Evolutionary conservation across 768 basidiomycete genomes (phyloP).

Genomic region (Amanita brunnescens): DNA sequence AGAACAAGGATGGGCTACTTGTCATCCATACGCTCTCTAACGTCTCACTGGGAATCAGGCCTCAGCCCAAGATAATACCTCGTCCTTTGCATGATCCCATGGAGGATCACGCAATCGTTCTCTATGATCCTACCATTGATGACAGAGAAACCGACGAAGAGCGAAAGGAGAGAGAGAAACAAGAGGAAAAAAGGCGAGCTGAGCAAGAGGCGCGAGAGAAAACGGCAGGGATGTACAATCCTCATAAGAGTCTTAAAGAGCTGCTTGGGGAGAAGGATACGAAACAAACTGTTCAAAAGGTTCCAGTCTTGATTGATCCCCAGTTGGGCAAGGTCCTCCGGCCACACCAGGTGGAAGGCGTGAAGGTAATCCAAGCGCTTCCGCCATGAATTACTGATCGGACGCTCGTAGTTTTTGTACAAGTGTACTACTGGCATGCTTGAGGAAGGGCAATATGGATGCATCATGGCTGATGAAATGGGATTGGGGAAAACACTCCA

Average conservation of each 20-base stretch:
- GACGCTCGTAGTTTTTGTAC: slow-evolving; percentile 74
- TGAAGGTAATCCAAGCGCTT: slow-evolving; percentile 56
- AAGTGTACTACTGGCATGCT: slow-evolving; percentile 91
- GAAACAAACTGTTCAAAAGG: slow-evolving; percentile 62
- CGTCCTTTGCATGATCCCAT: slow-evolving; percentile 96
- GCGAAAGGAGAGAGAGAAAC: slow-evolving; percentile 60
- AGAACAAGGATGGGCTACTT: slow-evolving; percentile 55
- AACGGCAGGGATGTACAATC: slow-evolving; percentile 70
- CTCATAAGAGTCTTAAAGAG: slow-evolving; percentile 84
- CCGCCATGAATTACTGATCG: slow-evolving; percentile 3
- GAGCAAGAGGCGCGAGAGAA: slow-evolving; percentile 60
- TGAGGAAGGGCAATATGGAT: slow-evolving; percentile 84
- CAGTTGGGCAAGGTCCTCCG: slow-evolving; percentile 77
- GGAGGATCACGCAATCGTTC: slow-evolving; percentile 94
- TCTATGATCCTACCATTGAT: slow-evolving; percentile 95
- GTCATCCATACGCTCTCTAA: slow-evolving; percentile 52
- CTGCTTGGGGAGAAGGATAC: slow-evolving; percentile 68
- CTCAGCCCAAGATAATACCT: slow-evolving; percentile 72
- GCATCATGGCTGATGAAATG: slow-evolving; percentile 99
- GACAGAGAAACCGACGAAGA: slow-evolving; percentile 88
- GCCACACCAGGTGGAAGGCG: slow-evolving; percentile 97
- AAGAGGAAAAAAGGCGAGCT: slow-evolving; percentile 58
- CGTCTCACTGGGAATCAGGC: slow-evolving; percentile 77
- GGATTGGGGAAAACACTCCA: slow-evolving; percentile 95
- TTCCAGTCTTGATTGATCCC: slow-evolving; percentile 96